Percentiles rank a stretch among this genome's conserved stretches.
Evolutionary conservation across 2,329 filamentous ascomycete genomes (phyloP).

Genomic region (Cladosporium sp.): DNA sequence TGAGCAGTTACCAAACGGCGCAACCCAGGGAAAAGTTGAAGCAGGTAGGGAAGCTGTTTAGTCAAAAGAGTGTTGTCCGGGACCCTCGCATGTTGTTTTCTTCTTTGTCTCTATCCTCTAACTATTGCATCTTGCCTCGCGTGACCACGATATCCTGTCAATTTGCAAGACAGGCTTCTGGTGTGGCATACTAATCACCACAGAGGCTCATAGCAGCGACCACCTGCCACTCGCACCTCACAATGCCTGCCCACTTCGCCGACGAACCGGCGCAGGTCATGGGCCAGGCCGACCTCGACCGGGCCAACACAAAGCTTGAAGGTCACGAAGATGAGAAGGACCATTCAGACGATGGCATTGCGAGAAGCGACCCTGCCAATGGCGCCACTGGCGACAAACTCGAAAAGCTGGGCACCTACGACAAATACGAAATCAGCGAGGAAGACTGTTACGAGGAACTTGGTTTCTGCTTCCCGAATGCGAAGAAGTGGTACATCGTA

Average conservation of each 20-base stretch:
- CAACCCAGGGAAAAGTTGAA: background rate
- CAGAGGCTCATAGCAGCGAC: constrained; percentile 10
- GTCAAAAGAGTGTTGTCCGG: background rate
- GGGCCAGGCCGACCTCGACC: constrained; percentile 30
- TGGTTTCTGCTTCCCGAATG: constrained; percentile 49
- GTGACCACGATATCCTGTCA: background rate
- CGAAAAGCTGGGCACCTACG: constrained; percentile 38
- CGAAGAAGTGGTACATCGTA: constrained; percentile 58
- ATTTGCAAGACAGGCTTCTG: background rate
- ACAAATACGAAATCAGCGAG: constrained; percentile 52
- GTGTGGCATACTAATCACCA: background rate
- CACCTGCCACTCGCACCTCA: background rate
- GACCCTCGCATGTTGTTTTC: constrained; percentile 1
- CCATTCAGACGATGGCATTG: constrained; percentile 22
- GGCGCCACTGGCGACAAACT: constrained; percentile 26
- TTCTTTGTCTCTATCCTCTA: background rate
- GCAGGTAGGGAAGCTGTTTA: constrained; percentile 11
- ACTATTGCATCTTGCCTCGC: background rate
- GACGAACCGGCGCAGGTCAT: constrained; percentile 33
- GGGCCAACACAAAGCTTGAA: constrained; percentile 31
- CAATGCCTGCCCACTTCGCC: constrained; percentile 28
- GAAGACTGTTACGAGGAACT: constrained; percentile 52
- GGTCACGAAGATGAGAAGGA: constrained; percentile 24
- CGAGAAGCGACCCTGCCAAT: constrained; percentile 15
- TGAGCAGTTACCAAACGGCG: constrained; percentile 7